These are phyloP conservation scores for Kernera saxatilis DNA, from an alignment of 345 rosid genomes.

Conservation along the genomic window DNA sequence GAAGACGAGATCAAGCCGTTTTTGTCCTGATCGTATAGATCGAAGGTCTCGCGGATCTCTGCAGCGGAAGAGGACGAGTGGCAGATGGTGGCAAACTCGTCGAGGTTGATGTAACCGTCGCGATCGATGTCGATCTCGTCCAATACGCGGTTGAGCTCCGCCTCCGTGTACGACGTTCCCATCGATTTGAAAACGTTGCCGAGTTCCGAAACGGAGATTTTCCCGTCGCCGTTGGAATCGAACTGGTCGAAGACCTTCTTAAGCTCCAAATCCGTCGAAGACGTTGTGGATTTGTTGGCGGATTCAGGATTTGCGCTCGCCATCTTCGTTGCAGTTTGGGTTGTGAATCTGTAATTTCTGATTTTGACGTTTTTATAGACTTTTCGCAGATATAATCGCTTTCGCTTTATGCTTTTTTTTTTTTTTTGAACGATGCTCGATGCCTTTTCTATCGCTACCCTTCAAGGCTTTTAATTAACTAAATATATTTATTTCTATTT, in stretches of 20 bases:
- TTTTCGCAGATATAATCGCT: background rate
- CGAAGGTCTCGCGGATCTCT: conserved; percentile 78
- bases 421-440: conserved; percentile 15
- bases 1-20: conserved; percentile 62
- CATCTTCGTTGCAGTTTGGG: background rate
- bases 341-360: background rate
- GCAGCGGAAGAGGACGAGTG: conserved; percentile 37
- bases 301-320: background rate
- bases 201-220: conserved; percentile 68
- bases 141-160: conserved; percentile 47
- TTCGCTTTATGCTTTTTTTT: background rate
- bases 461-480: background rate
- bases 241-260: conserved; percentile 62
- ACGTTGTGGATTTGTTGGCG: background rate
- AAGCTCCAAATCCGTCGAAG: conserved; percentile 38
- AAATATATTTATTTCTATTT: conserved; percentile 10
- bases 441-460: conserved; percentile 6
- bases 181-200: conserved; percentile 52
- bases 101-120: conserved; percentile 63
- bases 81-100: conserved; percentile 65
- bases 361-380: conserved; percentile 15
- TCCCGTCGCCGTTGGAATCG: conserved; percentile 81
- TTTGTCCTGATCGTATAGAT: conserved; percentile 65
- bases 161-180: conserved; percentile 50
- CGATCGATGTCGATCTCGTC: conserved; percentile 72